These are phyloP conservation scores for Boletus pseudopeckii DNA, from an alignment of 768 basidiomycete species.

Conservation along the genomic window DNA sequence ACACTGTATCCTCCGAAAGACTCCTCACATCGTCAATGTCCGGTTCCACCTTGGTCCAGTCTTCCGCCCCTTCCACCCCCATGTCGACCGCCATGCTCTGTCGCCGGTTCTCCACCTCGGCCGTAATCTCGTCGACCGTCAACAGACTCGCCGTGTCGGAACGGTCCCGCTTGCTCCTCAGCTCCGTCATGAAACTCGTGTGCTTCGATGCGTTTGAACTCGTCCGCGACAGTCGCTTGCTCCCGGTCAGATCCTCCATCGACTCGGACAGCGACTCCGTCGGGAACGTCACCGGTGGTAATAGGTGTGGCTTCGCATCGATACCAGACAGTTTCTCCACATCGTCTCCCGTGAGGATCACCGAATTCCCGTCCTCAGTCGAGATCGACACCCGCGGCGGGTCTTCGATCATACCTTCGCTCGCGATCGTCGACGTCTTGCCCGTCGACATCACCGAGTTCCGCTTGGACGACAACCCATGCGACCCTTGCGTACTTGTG, in stretches of 20 bases:
- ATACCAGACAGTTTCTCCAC: slow-evolving; percentile 30
- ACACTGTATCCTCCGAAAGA: slow-evolving; percentile 43
- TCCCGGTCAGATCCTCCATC: slow-evolving; percentile 51
- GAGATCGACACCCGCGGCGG: slow-evolving; percentile 74
- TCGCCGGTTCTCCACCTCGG: slow-evolving; percentile 75
- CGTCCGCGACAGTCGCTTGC: slow-evolving; percentile 36
- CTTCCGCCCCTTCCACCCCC: slow-evolving; percentile 53
- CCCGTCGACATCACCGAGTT: slow-evolving; percentile 37
- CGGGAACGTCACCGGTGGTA: slow-evolving; percentile 77
- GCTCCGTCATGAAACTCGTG: slow-evolving; percentile 77
- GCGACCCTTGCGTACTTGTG: slow-evolving; percentile 34
- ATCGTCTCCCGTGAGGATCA: slow-evolving; percentile 58
- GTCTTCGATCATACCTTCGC: slow-evolving; percentile 38
- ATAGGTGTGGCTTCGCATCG: slow-evolving; percentile 49
- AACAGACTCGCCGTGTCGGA: slow-evolving; percentile 89
- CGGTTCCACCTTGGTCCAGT: slow-evolving; percentile 70
- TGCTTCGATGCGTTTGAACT: slow-evolving; percentile 55
- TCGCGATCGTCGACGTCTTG: slow-evolving; percentile 26
- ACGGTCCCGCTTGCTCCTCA: slow-evolving; percentile 76
- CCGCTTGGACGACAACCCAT: slow-evolving; percentile 48
- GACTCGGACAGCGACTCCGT: slow-evolving; percentile 80
- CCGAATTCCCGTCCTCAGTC: slow-evolving; percentile 64
- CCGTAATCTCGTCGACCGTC: slow-evolving; percentile 98
- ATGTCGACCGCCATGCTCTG: slow-evolving; percentile 47
- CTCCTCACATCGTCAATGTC: slow-evolving; percentile 47